Base-by-base conservation (phyloP, 352 stramenopile species). In the Pythium utonaiense region DNA sequence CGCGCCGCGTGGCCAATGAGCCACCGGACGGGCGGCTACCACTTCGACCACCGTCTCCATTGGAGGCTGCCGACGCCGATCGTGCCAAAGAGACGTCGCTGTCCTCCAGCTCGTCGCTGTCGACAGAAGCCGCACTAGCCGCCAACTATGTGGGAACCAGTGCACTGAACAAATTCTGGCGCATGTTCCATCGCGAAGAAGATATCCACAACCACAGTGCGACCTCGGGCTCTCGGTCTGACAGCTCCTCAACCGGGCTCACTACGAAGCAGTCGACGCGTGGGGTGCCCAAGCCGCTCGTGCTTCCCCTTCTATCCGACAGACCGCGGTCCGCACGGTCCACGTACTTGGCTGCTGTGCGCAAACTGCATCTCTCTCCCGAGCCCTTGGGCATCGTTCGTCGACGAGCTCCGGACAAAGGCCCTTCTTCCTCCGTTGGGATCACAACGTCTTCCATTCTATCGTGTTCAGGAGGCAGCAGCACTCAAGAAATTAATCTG, bases 351-450 rank as follows among this genome's bases (percentile, higher is more conserved):
- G 71, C 78, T 8, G 74, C 75, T 0, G 66, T 89, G 24, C 78
- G 75, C 13, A 80, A 74, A 52, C 67, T 89, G n/a, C 73, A 66
- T 16, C 59, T 88, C 12, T 83, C 74, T 13, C 78, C 77, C 3
- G 83, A 91, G 57, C 83, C 83, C 3, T 51, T 91, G 57, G 80
- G 79, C 2, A 88, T 91, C 13, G 76, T 93, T 10, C 72, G 83
- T 9, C 69, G 76, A 1, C 73, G 69, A 17, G 66, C 75, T 33
- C 69, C 75, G 1, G 74, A 87, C 41, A 88, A 87, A 60, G 64
- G 69, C 3, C 48, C 54, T 4, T 70, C 72, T 8, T 62, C 70
- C 13, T 77, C 66, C 13, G 60, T 64, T 0, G 59, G 67, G 6
- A 38, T 60, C 14, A 75, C 71, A 16, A 64, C 56, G 14, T 71